These are phyloP conservation scores for Eimeria nieschulzi DNA, from an alignment of 169 alveolate species.

Conservation along the genomic window DNA sequence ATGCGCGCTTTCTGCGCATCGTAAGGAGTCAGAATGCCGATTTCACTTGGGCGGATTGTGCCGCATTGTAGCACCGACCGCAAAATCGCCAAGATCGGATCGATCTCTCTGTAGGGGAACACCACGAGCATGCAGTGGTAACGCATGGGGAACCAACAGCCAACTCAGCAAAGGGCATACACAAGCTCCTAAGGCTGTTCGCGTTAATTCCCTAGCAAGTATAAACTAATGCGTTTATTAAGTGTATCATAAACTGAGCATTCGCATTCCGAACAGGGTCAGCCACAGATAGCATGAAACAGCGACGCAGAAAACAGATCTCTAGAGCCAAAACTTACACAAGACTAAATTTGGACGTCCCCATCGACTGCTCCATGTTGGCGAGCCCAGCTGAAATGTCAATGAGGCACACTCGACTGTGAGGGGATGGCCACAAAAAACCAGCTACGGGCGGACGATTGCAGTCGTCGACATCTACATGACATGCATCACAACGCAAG, in stretches of 20 bases:
- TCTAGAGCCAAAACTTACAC: slow-evolving; percentile 26
- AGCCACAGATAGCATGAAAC: background rate
- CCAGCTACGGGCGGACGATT: slow-evolving; percentile 77
- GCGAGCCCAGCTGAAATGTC: slow-evolving; percentile 76
- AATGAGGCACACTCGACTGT: slow-evolving; percentile 75
- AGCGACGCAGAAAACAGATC: too few relatives aligned
- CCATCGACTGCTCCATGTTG: slow-evolving; percentile 65
- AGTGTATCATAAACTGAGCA: background rate
- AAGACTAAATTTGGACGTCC: slow-evolving; percentile 71
- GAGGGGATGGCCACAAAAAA: slow-evolving; percentile 74
- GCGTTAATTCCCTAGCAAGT: background rate
- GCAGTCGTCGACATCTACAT: slow-evolving; percentile 67
- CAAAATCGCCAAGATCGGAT: slow-evolving; percentile 68
- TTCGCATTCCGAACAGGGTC: background rate
- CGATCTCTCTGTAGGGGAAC: slow-evolving; percentile 56
- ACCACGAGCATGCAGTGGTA: background rate
- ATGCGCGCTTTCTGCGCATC: slow-evolving; percentile 76
- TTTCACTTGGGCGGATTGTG: slow-evolving; percentile 60
- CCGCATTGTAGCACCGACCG: slow-evolving; percentile 58
- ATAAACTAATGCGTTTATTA: background rate
- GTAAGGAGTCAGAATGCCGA: slow-evolving; percentile 77
- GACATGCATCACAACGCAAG: background rate
- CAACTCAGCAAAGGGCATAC: background rate
- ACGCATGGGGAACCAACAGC: background rate
- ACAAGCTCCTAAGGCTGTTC: background rate